Evolutionary conservation across 129 eudicot species (phyloP).

Genomic region (Flaveria robusta): DNA sequence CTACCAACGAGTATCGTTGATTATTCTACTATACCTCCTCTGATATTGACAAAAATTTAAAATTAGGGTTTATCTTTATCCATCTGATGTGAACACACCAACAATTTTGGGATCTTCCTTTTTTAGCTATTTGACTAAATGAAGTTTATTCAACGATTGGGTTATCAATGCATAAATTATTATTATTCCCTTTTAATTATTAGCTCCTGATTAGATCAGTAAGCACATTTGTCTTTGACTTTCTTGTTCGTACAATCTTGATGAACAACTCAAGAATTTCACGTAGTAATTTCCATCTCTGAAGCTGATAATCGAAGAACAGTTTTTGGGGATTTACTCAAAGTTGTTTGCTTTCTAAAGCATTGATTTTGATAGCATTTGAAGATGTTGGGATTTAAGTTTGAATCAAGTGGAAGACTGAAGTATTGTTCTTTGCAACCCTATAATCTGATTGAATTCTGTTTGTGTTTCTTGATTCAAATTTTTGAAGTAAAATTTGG

Average conservation of each 20-base stretch:
- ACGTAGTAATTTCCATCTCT: neutral
- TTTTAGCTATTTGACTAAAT: slow-evolving; percentile 22
- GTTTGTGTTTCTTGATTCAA: slow-evolving; percentile 8
- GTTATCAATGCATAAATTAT: slow-evolving; percentile 30
- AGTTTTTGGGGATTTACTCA: neutral
- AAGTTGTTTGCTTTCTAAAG: neutral
- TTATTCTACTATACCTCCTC: too few species aligned
- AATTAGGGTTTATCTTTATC: neutral
- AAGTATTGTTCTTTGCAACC: slow-evolving; percentile 15
- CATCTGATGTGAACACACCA: slow-evolving; percentile 30
- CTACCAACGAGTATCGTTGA: neutral
- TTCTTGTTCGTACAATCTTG: slow-evolving; percentile 14
- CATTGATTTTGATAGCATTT: neutral
- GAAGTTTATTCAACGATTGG: slow-evolving; percentile 28
- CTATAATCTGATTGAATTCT: neutral
- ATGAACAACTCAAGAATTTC: slow-evolving; percentile 11
- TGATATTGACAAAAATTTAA: too few species aligned
- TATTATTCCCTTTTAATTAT: slow-evolving; percentile 25
- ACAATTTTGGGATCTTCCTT: slow-evolving; percentile 13
- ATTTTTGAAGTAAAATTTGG: neutral
- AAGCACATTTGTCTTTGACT: slow-evolving; percentile 13
- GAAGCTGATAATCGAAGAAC: neutral
- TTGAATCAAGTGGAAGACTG: slow-evolving; percentile 32
- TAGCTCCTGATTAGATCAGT: slow-evolving; percentile 18
- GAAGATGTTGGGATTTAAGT: slow-evolving; percentile 28